These are phyloP conservation scores for Phialocephala sp. DNA, from an alignment of 2,329 filamentous ascomycete genomes.

Conservation along the genomic window DNA sequence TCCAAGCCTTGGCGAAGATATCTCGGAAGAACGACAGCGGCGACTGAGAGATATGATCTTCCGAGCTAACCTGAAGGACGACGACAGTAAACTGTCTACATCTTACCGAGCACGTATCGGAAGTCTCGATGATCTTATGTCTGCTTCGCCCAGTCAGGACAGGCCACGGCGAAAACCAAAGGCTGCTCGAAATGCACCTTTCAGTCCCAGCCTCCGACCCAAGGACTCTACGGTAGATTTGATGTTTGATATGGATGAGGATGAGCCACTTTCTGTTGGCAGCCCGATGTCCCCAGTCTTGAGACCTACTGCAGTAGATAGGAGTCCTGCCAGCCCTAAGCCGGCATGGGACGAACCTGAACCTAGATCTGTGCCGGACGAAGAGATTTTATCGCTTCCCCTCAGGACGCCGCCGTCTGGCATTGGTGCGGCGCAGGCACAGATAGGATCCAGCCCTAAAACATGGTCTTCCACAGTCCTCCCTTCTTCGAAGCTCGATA, in stretches of 20 bases:
- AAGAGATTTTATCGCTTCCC: slow-evolving; percentile 13
- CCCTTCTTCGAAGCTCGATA: slow-evolving; percentile 46
- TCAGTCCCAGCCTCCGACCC: slow-evolving; percentile 70
- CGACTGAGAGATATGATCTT: slow-evolving; percentile 80
- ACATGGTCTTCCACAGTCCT: slow-evolving; percentile 42
- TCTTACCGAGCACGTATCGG: slow-evolving; percentile 66
- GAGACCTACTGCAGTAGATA: slow-evolving; percentile 10
- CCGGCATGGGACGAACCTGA: slow-evolving; percentile 28
- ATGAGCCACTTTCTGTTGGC: slow-evolving; percentile 30
- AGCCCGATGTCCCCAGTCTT: slow-evolving; percentile 27
- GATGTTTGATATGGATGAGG: slow-evolving; percentile 93
- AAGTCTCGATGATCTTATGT: slow-evolving; percentile 66
- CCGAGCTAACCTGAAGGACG: slow-evolving; percentile 64
- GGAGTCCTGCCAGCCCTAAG: slow-evolving; percentile 20
- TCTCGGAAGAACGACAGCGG: slow-evolving; percentile 71
- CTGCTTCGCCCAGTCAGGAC: slow-evolving; percentile 44
- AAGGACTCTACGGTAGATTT: slow-evolving; percentile 75
- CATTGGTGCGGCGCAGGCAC: slow-evolving; percentile 12
- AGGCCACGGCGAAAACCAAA: slow-evolving; percentile 55
- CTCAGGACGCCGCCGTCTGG: slow-evolving; percentile 13
- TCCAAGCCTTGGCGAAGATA: slow-evolving; percentile 55
- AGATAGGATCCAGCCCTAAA: slow-evolving; percentile 29
- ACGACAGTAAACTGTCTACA: slow-evolving; percentile 65
- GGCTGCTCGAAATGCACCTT: slow-evolving; percentile 56
- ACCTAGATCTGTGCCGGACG: slow-evolving; percentile 19